phyloP scores from a whole-genome alignment of 495 filamentous ascomycete genomes.

The Entonaema liquescens region DNA sequence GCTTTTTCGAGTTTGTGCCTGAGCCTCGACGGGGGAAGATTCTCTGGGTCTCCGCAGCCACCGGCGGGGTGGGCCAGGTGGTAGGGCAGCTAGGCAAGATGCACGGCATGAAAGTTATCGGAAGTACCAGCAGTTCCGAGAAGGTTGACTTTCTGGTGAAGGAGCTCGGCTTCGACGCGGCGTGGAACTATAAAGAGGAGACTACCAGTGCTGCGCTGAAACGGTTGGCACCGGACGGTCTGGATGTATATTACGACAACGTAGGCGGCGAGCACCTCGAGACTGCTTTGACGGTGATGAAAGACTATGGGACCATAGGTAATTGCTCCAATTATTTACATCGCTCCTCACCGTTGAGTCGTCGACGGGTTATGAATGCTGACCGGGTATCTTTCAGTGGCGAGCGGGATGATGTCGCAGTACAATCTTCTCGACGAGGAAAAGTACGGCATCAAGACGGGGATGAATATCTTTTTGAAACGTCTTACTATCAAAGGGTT shows the following conservation, averaged over 20 bases:
- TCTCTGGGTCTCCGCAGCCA: conserved; percentile 78
- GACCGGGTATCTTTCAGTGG: conserved; percentile 38
- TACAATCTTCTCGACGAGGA: conserved; percentile 68
- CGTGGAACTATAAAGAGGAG: conserved; percentile 66
- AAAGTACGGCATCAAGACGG: conserved; percentile 71
- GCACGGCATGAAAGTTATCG: conserved; percentile 80
- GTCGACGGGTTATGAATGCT: too few species aligned
- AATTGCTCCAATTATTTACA: not conserved
- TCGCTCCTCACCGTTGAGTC: too few species aligned
- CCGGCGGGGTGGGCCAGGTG: conserved; percentile 75
- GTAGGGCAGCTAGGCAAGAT: conserved; percentile 84
- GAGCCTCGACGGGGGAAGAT: conserved; percentile 79
- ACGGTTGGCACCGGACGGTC: conserved; percentile 72
- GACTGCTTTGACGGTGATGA: conserved; percentile 69
- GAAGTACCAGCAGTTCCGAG: conserved; percentile 62
- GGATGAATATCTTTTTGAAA: conserved; percentile 53
- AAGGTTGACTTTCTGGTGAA: conserved; percentile 67
- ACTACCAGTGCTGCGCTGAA: conserved; percentile 69
- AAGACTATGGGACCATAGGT: conserved; percentile 66
- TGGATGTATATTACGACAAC: conserved; percentile 89
- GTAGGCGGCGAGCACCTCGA: conserved; percentile 82
- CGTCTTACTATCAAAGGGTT: conserved; percentile 66
- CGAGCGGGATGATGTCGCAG: conserved; percentile 60
- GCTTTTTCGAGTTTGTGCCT: conserved; percentile 73
- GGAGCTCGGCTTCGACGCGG: conserved; percentile 65